Percentiles rank a stretch among this genome's conserved stretches.
Evolutionary conservation across 1,139 yeast genomes (phyloP).

Genomic region (Lodderomyces beijingensis): DNA sequence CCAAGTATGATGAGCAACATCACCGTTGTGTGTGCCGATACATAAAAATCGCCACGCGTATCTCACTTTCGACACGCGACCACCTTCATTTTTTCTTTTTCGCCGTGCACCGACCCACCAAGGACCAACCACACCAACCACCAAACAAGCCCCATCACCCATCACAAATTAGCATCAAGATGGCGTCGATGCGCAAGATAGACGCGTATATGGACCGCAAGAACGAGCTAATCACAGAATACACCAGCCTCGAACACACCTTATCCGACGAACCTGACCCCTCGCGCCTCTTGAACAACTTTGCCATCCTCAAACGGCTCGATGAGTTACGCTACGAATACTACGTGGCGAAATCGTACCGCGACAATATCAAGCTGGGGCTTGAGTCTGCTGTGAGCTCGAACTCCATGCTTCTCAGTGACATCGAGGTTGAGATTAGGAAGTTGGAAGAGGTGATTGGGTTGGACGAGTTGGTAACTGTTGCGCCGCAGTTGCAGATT

Average conservation of each 20-base stretch:
- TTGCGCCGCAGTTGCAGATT: slow-evolving; percentile 21
- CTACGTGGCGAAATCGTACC: slow-evolving; percentile 16
- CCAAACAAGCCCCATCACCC: neutral
- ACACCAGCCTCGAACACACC: slow-evolving; percentile 5
- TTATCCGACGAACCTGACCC: slow-evolving; percentile 4
- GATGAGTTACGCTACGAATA: slow-evolving; percentile 24
- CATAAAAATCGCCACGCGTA: too few species aligned
- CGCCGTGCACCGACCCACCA: too few species aligned
- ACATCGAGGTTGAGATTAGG: slow-evolving; percentile 6
- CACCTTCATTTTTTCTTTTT: too few species aligned
- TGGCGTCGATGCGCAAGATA: slow-evolving; percentile 15
- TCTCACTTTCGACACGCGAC: too few species aligned
- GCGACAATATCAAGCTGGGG: slow-evolving; percentile 3
- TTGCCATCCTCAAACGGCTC: slow-evolving; percentile 18
- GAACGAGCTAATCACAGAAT: slow-evolving; percentile 13
- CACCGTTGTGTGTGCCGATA: too few species aligned
- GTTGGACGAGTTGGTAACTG: slow-evolving; percentile 20
- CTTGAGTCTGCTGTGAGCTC: neutral
- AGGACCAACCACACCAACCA: too few species aligned
- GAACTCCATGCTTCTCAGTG: slow-evolving; percentile 1
- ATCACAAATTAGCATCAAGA: neutral
- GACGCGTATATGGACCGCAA: slow-evolving; percentile 20
- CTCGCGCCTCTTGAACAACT: slow-evolving; percentile 10
- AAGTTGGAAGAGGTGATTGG: slow-evolving; percentile 13
- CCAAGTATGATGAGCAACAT: too few species aligned